These are phyloP conservation scores for Leonotis leonurus DNA, from an alignment of 257 asterid genomes.

Conservation along the genomic window DNA sequence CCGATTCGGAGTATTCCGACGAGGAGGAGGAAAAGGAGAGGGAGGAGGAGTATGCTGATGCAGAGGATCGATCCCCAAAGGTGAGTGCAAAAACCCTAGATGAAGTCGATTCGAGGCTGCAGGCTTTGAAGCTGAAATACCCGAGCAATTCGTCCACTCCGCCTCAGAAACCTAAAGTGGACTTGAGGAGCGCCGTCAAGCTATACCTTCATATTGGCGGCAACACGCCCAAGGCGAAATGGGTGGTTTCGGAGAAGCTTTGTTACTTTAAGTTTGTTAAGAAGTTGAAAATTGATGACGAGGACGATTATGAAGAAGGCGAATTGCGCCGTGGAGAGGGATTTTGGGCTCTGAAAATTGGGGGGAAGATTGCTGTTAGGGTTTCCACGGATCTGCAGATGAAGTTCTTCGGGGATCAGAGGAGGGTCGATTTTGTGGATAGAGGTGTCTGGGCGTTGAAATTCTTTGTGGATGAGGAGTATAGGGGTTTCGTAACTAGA, in stretches of 20 bases:
- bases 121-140: slow-evolving; percentile 67
- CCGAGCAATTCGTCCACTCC: slow-evolving; percentile 26
- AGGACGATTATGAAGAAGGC: slow-evolving; percentile 39
- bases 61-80: slow-evolving; percentile 32
- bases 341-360: slow-evolving; percentile 74
- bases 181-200: slow-evolving; percentile 49
- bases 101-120: slow-evolving; percentile 62
- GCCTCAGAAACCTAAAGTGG: slow-evolving; percentile 20
- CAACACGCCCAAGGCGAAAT: slow-evolving; percentile 84
- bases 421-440: slow-evolving; percentile 93
- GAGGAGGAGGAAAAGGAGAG: slow-evolving; percentile 38
- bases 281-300: slow-evolving; percentile 38
- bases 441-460: slow-evolving; percentile 95
- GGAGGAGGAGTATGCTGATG: slow-evolving; percentile 44
- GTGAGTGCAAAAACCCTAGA: slow-evolving; percentile 45
- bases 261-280: slow-evolving; percentile 46
- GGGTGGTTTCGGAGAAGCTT: slow-evolving; percentile 72
- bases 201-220: slow-evolving; percentile 86
- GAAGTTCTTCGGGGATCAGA: slow-evolving; percentile 88
- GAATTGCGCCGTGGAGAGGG: slow-evolving; percentile 47
- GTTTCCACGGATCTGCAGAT: slow-evolving; percentile 84
- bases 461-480: slow-evolving; percentile 62
- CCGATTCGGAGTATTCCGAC: slow-evolving; percentile 75
- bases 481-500: slow-evolving; percentile 55
- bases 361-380: slow-evolving; percentile 53